Evolutionary conservation across 208 protist genomes (phyloP).

Genomic region (Leishmania arabica): DNA sequence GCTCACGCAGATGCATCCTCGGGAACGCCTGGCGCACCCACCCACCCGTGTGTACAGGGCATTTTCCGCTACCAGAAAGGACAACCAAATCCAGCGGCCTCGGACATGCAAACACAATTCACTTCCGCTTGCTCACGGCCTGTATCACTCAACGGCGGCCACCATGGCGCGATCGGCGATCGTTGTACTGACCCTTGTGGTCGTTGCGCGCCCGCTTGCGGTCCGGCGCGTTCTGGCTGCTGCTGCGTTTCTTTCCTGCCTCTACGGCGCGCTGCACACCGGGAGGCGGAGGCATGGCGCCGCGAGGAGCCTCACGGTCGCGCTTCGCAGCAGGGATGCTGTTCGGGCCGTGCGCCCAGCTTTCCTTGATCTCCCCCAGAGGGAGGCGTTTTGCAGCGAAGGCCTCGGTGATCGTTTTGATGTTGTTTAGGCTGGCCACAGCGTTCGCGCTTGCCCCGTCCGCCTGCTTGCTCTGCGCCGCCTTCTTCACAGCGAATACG

Average conservation of each 20-base stretch:
- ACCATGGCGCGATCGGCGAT: conserved; percentile 3
- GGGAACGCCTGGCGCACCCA: not conserved
- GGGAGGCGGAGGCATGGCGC: conserved; percentile 26
- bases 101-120: not conserved
- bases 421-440: conserved; percentile 60
- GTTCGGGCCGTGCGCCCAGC: conserved; percentile 54
- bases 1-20: no score
- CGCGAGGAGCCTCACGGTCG: conserved; percentile 26
- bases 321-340: conserved; percentile 58
- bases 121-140: not conserved
- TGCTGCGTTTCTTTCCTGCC: conserved; percentile 22
- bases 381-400: conserved; percentile 73
- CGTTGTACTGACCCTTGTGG: not conserved
- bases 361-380: conserved; percentile 61
- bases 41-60: not conserved
- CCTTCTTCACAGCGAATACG: conserved; percentile 47
- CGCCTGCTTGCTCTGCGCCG: conserved; percentile 26
- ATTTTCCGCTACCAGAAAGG: not conserved
- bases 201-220: conserved; percentile 25
- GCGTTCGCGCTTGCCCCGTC: conserved; percentile 51
- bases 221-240: conserved; percentile 16
- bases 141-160: not conserved
- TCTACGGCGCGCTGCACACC: conserved; percentile 21
- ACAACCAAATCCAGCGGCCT: not conserved
- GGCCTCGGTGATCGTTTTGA: conserved; percentile 54